Evolutionary conservation across 352 stramenopile species (phyloP).

Genomic region (Sclerospora graminicola): DNA sequence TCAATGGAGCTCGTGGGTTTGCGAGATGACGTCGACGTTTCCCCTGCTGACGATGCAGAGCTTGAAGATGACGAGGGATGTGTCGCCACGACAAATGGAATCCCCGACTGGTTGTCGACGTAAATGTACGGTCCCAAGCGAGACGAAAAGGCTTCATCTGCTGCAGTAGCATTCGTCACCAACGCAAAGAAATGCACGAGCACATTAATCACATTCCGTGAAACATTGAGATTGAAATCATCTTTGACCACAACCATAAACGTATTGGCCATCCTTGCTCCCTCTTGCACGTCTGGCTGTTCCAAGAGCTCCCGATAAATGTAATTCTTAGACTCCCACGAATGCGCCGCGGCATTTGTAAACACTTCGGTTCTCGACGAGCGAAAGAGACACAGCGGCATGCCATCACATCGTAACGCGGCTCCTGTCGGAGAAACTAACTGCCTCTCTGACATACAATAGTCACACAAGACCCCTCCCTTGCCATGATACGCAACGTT

Average conservation of each 20-base stretch:
- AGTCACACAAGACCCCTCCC: slow-evolving; percentile 65
- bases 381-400: slow-evolving; percentile 65
- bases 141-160: slow-evolving; percentile 27
- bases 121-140: slow-evolving; percentile 78
- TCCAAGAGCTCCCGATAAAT: slow-evolving; percentile 73
- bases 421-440: slow-evolving; percentile 47
- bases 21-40: slow-evolving; percentile 16
- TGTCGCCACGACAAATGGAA: slow-evolving; percentile 70
- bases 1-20: slow-evolving; percentile 34
- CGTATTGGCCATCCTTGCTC: slow-evolving; percentile 43
- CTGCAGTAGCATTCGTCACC: slow-evolving; percentile 48
- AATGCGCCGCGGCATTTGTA: slow-evolving; percentile 45
- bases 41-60: slow-evolving; percentile 2
- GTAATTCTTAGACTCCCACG: slow-evolving; percentile 74
- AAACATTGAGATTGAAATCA: slow-evolving; percentile 78
- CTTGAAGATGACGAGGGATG: slow-evolving; percentile 25
- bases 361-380: slow-evolving; percentile 56
- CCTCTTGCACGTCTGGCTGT: slow-evolving; percentile 40
- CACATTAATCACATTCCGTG: slow-evolving; percentile 75
- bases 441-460: slow-evolving; percentile 65
- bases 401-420: slow-evolving; percentile 48
- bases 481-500: slow-evolving; percentile 58
- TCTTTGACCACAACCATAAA: slow-evolving; percentile 71
- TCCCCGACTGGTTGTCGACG: slow-evolving; percentile 80
- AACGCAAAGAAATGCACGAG: slow-evolving; percentile 66